Conservation (phyloP, 495 filamentous ascomycete genomes). For the Aspergillus wentii region DNA sequence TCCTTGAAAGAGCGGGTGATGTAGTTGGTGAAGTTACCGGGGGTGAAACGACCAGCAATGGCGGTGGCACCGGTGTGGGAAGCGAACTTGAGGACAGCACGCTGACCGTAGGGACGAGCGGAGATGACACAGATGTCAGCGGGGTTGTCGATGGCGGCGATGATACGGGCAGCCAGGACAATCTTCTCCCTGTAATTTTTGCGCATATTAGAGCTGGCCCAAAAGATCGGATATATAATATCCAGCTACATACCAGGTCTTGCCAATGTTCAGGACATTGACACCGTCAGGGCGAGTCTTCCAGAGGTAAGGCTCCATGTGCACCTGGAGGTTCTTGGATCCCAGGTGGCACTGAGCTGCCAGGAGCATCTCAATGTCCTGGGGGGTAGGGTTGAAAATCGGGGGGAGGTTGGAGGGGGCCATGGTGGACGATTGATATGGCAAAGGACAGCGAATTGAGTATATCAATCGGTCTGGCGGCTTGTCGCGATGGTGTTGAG, state of each 20-base stretch:
- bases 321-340: slow-evolving; percentile 96
- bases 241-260: slow-evolving; percentile 79
- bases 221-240: slow-evolving; percentile 2
- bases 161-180: slow-evolving; percentile 95
- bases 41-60: slow-evolving; percentile 99
- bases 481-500: slow-evolving; percentile 42
- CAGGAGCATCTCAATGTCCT: slow-evolving; percentile 99
- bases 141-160: slow-evolving; percentile 98
- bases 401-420: slow-evolving; percentile 87
- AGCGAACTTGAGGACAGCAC: slow-evolving; percentile 98
- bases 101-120: slow-evolving; percentile 98
- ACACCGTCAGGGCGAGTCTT: slow-evolving; percentile 97
- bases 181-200: slow-evolving; percentile 86
- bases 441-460: slow-evolving; percentile 40
- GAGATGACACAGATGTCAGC: slow-evolving; percentile 98
- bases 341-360: slow-evolving; percentile 95
- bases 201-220: slow-evolving; percentile 18
- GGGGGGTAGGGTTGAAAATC: slow-evolving; percentile 76
- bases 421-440: slow-evolving; percentile 70
- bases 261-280: slow-evolving; percentile 98
- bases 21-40: slow-evolving; percentile 99
- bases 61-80: slow-evolving; percentile 94
- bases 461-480: slow-evolving; percentile 51
- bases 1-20: slow-evolving; percentile 99
- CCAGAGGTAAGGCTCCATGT: slow-evolving; percentile 99